Evolutionary conservation across 805 yeast species (phyloP).

Genomic region (Starmerella apicola): DNA sequence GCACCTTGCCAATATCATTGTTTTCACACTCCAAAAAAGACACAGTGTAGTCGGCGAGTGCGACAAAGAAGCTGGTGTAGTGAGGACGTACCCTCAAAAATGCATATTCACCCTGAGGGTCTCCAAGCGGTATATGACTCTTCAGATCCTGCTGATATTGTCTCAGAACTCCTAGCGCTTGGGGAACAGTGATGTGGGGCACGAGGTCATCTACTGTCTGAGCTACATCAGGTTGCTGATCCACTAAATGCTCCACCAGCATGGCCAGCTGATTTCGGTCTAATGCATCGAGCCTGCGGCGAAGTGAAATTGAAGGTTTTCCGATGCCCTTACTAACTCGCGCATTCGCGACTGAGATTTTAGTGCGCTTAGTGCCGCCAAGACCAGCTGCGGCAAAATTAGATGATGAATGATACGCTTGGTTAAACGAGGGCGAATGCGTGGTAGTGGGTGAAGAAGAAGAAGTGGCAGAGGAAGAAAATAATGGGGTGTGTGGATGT

Average conservation of each 20-base stretch:
- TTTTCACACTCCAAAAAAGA: slow-evolving; percentile 64
- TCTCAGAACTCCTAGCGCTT: slow-evolving; percentile 40
- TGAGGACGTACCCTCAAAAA: slow-evolving; percentile 58
- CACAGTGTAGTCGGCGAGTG: slow-evolving; percentile 62
- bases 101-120: slow-evolving; percentile 48
- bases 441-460: background rate
- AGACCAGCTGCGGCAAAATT: too few relatives aligned
- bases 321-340: background rate
- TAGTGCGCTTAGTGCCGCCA: slow-evolving; percentile 14
- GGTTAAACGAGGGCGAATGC: background rate
- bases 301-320: slow-evolving; percentile 43
- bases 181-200: slow-evolving; percentile 45
- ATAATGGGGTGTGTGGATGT: too few relatives aligned
- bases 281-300: slow-evolving; percentile 55
- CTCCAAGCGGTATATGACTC: slow-evolving; percentile 39
- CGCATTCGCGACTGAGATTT: slow-evolving; percentile 2
- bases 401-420: too few relatives aligned
- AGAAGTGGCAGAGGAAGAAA: slow-evolving; percentile 1
- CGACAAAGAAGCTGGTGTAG: slow-evolving; percentile 55
- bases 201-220: slow-evolving; percentile 38
- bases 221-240: slow-evolving; percentile 49
- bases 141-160: slow-evolving; percentile 35
- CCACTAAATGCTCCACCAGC: slow-evolving; percentile 42
- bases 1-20: slow-evolving; percentile 38
- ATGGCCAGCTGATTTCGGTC: slow-evolving; percentile 43